Evolutionary conservation across 2,329 filamentous ascomycete species (phyloP).

Genomic region (Aureobasidium sp.): DNA sequence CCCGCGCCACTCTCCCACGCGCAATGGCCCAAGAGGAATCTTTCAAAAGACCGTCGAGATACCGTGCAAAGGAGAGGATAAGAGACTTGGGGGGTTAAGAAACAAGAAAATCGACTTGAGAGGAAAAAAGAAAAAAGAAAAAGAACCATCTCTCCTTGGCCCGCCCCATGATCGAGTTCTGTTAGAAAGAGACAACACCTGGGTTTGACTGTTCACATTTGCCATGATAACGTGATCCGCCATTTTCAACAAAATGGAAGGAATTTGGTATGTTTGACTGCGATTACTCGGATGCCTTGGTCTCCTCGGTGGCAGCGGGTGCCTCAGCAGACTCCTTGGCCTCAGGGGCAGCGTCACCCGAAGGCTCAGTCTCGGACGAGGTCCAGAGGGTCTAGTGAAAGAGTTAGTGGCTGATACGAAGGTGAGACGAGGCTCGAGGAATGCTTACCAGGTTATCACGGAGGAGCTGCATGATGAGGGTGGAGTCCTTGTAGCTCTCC

Average conservation of each 20-base stretch:
- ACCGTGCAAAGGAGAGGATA: constrained; percentile 8
- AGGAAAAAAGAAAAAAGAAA: constrained; percentile 11
- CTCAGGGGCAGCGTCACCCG: constrained; percentile 41
- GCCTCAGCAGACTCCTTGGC: constrained; percentile 46
- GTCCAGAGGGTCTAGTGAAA: constrained; percentile 84
- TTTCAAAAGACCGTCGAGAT: background rate
- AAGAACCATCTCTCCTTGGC: constrained; percentile 12
- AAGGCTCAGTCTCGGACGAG: constrained; percentile 89
- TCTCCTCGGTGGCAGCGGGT: constrained; percentile 46
- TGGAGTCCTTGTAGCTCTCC: constrained; percentile 99
- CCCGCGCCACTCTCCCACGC: background rate
- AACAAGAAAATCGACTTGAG: constrained; percentile 7
- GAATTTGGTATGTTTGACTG: constrained; percentile 2
- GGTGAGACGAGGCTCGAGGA: background rate
- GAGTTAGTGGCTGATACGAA: constrained; percentile 20
- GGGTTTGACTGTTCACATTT: constrained; percentile 14
- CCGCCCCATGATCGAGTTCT: constrained; percentile 12
- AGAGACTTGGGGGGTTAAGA: background rate
- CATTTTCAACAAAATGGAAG: constrained; percentile 7
- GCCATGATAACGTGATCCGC: constrained; percentile 14
- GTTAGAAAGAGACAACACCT: constrained; percentile 14
- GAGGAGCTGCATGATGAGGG: constrained; percentile 96
- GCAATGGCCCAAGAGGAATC: background rate
- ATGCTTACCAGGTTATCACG: constrained; percentile 78
- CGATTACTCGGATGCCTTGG: constrained; percentile 36